Percentiles rank a stretch among this genome's conserved stretches.
Conservation (phyloP, 352 stramenopile genomes). For the Globisporangium spinosum region DNA sequence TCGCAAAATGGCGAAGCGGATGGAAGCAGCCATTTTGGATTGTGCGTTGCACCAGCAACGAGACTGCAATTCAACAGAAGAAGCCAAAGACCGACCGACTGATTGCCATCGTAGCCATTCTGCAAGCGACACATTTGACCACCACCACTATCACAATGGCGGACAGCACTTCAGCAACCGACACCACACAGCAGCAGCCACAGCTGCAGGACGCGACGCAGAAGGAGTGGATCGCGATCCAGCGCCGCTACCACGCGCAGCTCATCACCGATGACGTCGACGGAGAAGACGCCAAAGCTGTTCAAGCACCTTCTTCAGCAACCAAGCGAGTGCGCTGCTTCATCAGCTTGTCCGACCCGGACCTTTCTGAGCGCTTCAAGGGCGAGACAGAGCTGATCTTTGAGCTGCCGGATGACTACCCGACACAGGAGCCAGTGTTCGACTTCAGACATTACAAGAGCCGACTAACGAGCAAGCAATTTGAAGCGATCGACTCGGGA, state of each 20-base stretch:
- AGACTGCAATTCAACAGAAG: neutral
- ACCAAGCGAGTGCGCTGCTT: constrained; percentile 36
- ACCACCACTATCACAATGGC: constrained; percentile 3
- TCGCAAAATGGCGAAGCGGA: neutral
- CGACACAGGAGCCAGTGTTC: constrained; percentile 35
- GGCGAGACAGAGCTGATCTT: constrained; percentile 57
- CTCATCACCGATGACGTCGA: constrained; percentile 18
- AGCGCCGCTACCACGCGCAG: constrained; percentile 60
- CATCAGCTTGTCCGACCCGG: constrained; percentile 58
- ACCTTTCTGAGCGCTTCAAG: constrained; percentile 47
- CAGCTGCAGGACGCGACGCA: constrained; percentile 30
- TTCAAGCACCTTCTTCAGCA: neutral
- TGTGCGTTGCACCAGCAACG: neutral
- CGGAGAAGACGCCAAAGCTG: neutral
- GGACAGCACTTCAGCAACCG: neutral
- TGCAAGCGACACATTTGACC: too few relatives aligned
- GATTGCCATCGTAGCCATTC: neutral
- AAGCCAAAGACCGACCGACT: neutral
- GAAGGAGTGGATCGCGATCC: constrained; percentile 64
- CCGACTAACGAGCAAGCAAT: constrained; percentile 35
- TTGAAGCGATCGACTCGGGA: constrained; percentile 31
- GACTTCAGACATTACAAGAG: constrained; percentile 51
- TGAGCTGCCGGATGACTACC: constrained; percentile 51
- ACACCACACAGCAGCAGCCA: constrained; percentile 20
- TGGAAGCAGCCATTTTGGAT: constrained; percentile 14